A percentile compares a stretch with the other conserved stretches of the same genome.
Conservation (phyloP, 192 early-diverging fungal genomes). For the Chytriomyces sp. region DNA sequence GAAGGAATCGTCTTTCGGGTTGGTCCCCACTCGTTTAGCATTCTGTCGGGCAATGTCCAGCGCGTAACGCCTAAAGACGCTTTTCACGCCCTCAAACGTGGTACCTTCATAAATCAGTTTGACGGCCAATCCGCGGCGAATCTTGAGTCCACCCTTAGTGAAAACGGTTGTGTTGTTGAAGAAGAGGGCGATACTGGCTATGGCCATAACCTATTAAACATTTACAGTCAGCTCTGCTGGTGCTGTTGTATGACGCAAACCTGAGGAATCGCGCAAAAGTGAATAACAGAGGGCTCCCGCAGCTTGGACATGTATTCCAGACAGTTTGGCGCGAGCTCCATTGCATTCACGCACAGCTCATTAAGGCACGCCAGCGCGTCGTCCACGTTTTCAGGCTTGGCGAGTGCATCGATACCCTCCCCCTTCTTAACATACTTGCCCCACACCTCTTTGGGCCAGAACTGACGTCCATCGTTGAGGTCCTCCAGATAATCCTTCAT, state of each 20-base stretch:
- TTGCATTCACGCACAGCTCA: conserved; percentile 83
- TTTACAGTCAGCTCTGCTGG: too few relatives aligned
- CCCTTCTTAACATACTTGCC: conserved; percentile 64
- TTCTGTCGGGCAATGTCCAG: conserved; percentile 40
- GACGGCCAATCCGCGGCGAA: conserved; percentile 65
- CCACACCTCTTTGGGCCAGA: conserved; percentile 98
- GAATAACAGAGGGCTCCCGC: conserved; percentile 79
- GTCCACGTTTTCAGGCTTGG: conserved; percentile 67
- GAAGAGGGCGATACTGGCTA: conserved; percentile 83
- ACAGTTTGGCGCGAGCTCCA: conserved; percentile 82
- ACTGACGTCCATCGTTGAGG: conserved; percentile 80
- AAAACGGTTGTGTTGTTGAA: conserved; percentile 87
- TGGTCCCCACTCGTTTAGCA: conserved; percentile 31
- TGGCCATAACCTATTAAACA: conserved; percentile 97
- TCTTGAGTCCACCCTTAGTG: conserved; percentile 79
- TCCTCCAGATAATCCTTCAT: conserved; percentile 95
- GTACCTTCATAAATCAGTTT: conserved; percentile 48
- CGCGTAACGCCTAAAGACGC: conserved; percentile 43
- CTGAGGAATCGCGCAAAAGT: conserved; percentile 99
- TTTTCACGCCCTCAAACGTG: conserved; percentile 47
- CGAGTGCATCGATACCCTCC: conserved; percentile 69
- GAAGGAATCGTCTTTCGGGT: conserved; percentile 43
- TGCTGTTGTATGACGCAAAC: too few relatives aligned
- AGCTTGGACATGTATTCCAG: conserved; percentile 83
- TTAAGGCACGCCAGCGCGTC: conserved; percentile 80